A percentile compares a stretch with the other conserved stretches of the same genome.
Conservation (phyloP, 305 asterid species). For the Withania somnifera region DNA sequence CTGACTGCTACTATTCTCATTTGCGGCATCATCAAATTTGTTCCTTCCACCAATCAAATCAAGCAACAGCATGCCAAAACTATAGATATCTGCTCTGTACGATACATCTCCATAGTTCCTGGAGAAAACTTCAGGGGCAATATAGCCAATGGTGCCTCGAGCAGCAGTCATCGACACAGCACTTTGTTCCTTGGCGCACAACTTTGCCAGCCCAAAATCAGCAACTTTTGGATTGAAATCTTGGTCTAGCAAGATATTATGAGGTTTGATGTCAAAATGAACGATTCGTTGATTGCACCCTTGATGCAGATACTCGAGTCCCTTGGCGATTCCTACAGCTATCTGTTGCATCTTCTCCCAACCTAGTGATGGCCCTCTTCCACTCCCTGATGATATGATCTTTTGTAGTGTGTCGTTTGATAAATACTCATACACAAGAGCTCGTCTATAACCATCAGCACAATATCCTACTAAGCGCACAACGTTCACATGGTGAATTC, state of each 20-base stretch:
- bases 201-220: slow-evolving; percentile 61
- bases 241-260: slow-evolving; percentile 33
- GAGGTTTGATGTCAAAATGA: slow-evolving; percentile 36
- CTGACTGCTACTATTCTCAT: slow-evolving; percentile 13
- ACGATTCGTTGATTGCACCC: slow-evolving; percentile 46
- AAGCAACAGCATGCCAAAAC: slow-evolving; percentile 48
- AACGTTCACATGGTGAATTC: slow-evolving; percentile 37
- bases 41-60: slow-evolving; percentile 46
- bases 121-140: slow-evolving; percentile 71
- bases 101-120: slow-evolving; percentile 43
- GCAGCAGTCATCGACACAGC: slow-evolving; percentile 40
- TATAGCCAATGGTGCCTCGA: slow-evolving; percentile 64
- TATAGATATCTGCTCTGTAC: slow-evolving; percentile 43
- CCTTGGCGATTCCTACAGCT: slow-evolving; percentile 27
- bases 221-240: slow-evolving; percentile 41
- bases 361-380: slow-evolving; percentile 19
- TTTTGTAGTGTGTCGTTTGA: slow-evolving; percentile 27
- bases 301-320: slow-evolving; percentile 28
- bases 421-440: slow-evolving; percentile 38
- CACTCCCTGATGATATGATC: slow-evolving; percentile 23
- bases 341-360: slow-evolving; percentile 31
- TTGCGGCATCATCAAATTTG: slow-evolving; percentile 3
- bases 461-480: slow-evolving; percentile 47
- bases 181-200: slow-evolving; percentile 54
- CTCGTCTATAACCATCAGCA: slow-evolving; percentile 29